Evolutionary conservation across 805 yeast species (phyloP), one percentile per base, ranked within the genome.

Genomic region (Ogataea glucozyma): DNA sequence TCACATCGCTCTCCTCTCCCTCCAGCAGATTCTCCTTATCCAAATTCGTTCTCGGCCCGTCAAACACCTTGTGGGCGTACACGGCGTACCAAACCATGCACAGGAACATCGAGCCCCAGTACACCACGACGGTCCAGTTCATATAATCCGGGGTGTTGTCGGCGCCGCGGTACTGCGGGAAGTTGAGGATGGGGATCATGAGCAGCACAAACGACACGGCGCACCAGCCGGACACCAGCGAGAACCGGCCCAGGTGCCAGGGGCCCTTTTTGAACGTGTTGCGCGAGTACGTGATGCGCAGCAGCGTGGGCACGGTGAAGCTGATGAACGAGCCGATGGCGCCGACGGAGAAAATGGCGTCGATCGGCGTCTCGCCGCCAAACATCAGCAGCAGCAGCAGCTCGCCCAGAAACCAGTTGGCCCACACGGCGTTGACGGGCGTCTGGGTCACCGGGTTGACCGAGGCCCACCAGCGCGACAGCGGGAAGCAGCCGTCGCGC

Each of bases 301-400:
- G 68, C 10, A 77, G 54, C 12, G 81, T 77, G 6, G 88, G 88
- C 54, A 77, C 65, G 20, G 77, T 71, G 65, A 81, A 82, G 3
- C 86, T 80, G 46, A 81, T 71, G 55, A 81, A 79, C 0, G 83
- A 78, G 6, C 84, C 75, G 56, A 82, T 80, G 38, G 85, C 87
- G 23, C 86, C 85, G 33, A 82, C 85, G 3, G 85, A 79, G 65
- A 82, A 82, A 45, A 79, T 79, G 38, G 88, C 88, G 19, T 76
- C 81, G 52, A 81, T 78, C 38, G 87, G 83, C 6, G 75, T 67
- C 41, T 72, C 78, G 24, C 85, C 85, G 20, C 82, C 82, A 58
- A 81, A 81, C 62, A 80, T 71, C 47, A 81, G 70, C 46, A 79
- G 67, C 48, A 80, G 65, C 18, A 79, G 64, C 26, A 79, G 67